These are phyloP conservation scores for Fusarium sp. DNA, from an alignment of 2,329 filamentous ascomycete species.

Conservation along the genomic window DNA sequence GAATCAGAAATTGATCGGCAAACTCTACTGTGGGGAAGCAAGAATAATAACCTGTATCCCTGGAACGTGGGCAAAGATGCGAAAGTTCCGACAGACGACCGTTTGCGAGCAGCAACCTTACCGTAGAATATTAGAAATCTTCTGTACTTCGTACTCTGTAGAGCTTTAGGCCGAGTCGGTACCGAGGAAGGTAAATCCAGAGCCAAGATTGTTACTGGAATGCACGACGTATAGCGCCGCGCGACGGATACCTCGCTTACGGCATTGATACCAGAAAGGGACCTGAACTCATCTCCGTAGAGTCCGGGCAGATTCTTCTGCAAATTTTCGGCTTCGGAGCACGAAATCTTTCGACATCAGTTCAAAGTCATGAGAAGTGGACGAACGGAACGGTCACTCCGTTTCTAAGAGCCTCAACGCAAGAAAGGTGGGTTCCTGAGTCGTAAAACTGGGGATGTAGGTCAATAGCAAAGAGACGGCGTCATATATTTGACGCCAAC, in stretches of 20 bases:
- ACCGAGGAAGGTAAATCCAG: not conserved
- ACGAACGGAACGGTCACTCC: not conserved
- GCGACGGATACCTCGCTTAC: not conserved
- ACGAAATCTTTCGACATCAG: not conserved
- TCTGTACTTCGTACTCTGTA: not conserved
- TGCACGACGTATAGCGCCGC: slow-evolving; percentile 3
- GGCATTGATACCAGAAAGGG: not conserved
- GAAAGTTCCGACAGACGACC: not conserved
- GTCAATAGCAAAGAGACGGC: not conserved
- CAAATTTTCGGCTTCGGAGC: not conserved
- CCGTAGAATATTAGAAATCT: slow-evolving; percentile 15
- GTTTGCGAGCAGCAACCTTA: not conserved
- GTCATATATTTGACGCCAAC: not conserved
- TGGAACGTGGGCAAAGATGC: not conserved
- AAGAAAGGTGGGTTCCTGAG: not conserved
- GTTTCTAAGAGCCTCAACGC: not conserved
- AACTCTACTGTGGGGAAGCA: not conserved
- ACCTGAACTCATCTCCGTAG: not conserved
- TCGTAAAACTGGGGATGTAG: not conserved
- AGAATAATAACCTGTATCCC: not conserved
- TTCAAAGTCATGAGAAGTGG: not conserved
- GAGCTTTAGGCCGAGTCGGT: not conserved
- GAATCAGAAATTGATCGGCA: not conserved
- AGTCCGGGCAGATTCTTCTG: not conserved
- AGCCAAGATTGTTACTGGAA: slow-evolving; percentile 14